Conservation (phyloP, 495 filamentous ascomycete genomes). For the Aspergillus taichungensis region DNA sequence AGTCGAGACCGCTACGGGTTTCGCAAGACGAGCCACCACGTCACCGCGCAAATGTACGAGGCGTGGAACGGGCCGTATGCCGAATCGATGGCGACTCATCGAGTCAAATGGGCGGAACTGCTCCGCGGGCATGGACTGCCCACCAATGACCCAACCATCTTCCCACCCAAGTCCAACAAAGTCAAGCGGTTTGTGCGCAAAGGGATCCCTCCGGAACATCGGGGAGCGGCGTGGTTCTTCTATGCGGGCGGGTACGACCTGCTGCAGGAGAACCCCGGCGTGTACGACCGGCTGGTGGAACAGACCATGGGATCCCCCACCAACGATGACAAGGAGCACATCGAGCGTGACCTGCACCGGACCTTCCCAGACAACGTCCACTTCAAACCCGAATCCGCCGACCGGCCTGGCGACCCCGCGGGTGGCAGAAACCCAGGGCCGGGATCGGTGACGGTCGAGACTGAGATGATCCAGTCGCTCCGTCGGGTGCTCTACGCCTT, state of each 20-base stretch:
- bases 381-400: conserved; percentile 64
- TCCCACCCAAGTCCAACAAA: conserved; percentile 72
- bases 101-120: conserved; percentile 71
- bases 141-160: conserved; percentile 60
- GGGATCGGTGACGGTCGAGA: conserved; percentile 47
- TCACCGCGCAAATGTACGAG: conserved; percentile 70
- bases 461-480: conserved; percentile 67
- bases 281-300: conserved; percentile 62
- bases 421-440: conserved; percentile 24
- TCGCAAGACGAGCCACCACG: conserved; percentile 73
- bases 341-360: conserved; percentile 89
- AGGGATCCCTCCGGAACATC: conserved; percentile 88
- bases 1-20: conserved; percentile 85
- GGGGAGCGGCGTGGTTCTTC: conserved; percentile 93
- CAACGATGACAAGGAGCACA: conserved; percentile 73
- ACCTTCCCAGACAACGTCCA: conserved; percentile 93
- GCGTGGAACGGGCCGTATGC: conserved; percentile 67
- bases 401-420: conserved; percentile 10
- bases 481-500: conserved; percentile 84
- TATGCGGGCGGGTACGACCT: conserved; percentile 85
- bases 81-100: conserved; percentile 56
- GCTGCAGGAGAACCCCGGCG: conserved; percentile 59
- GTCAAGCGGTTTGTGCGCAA: conserved; percentile 87
- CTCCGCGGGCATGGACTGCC: conserved; percentile 68
- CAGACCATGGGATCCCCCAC: conserved; percentile 52